Conservation (phyloP, 2,329 filamentous ascomycete species). For the Trichoderma endophyticum region DNA sequence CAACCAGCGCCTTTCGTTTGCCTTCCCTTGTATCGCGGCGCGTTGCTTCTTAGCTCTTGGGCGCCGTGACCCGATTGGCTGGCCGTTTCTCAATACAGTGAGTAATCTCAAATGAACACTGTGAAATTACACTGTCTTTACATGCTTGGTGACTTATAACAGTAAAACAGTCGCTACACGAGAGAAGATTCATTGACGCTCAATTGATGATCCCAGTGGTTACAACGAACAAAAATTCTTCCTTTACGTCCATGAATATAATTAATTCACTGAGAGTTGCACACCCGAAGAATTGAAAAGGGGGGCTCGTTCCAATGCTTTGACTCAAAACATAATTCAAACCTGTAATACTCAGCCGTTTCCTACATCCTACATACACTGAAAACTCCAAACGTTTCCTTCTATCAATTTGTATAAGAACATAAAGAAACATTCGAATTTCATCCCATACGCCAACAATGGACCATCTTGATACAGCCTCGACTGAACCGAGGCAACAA, state of each 20-base stretch:
- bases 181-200: neutral
- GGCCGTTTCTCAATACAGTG: neutral
- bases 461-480: neutral
- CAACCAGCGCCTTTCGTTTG: neutral
- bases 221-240: neutral
- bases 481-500: neutral
- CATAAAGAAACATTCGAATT: neutral
- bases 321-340: neutral
- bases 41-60: neutral
- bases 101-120: neutral
- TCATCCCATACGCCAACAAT: neutral
- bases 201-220: neutral
- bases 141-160: neutral
- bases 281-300: neutral
- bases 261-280: neutral
- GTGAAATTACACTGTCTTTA: neutral
- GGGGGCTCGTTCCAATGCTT: neutral
- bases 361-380: neutral
- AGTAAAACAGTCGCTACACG: neutral
- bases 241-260: neutral
- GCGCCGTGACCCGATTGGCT: neutral
- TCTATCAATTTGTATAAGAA: constrained; percentile 3
- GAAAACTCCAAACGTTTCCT: neutral
- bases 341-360: neutral
- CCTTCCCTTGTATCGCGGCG: constrained; percentile 11